Evolutionary conservation across 2,329 filamentous ascomycete genomes (phyloP).

Genomic region (Coniochaeta sp.): DNA sequence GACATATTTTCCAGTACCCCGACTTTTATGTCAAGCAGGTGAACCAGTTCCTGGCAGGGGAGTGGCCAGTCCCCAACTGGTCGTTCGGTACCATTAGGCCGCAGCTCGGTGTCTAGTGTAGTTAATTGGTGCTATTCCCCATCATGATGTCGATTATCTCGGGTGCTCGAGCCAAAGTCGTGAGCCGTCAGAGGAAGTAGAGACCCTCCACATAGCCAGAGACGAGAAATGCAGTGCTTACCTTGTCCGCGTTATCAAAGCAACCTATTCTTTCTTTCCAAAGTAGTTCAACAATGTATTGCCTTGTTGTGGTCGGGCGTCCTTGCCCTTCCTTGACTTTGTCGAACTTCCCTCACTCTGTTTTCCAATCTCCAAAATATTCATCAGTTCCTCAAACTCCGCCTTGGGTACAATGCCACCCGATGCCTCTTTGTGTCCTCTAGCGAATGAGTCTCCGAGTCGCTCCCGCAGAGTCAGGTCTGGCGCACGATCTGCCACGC

Average conservation of each 20-base stretch:
- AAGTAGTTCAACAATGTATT: slow-evolving; percentile 52
- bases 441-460: slow-evolving; percentile 56
- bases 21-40: slow-evolving; percentile 3
- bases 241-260: background rate
- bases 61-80: background rate
- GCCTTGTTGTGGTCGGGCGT: slow-evolving; percentile 27
- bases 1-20: slow-evolving; percentile 6
- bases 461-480: slow-evolving; percentile 33
- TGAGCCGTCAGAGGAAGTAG: background rate
- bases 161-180: background rate
- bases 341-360: slow-evolving; percentile 34
- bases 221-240: background rate
- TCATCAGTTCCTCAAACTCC: slow-evolving; percentile 60
- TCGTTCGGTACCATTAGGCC: background rate
- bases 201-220: background rate
- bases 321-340: slow-evolving; percentile 14
- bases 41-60: slow-evolving; percentile 2
- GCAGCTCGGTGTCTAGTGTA: background rate
- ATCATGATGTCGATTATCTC: background rate
- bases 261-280: slow-evolving; percentile 22
- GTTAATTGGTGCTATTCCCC: too few species aligned
- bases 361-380: slow-evolving; percentile 45
- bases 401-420: slow-evolving; percentile 54
- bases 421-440: slow-evolving; percentile 60
- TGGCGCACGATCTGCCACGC: slow-evolving; percentile 35